A percentile compares a stretch with the other conserved stretches of the same genome.
Evolutionary conservation across 1,139 yeast species (phyloP).

Genomic region (Blastobotrys ciferrii): DNA sequence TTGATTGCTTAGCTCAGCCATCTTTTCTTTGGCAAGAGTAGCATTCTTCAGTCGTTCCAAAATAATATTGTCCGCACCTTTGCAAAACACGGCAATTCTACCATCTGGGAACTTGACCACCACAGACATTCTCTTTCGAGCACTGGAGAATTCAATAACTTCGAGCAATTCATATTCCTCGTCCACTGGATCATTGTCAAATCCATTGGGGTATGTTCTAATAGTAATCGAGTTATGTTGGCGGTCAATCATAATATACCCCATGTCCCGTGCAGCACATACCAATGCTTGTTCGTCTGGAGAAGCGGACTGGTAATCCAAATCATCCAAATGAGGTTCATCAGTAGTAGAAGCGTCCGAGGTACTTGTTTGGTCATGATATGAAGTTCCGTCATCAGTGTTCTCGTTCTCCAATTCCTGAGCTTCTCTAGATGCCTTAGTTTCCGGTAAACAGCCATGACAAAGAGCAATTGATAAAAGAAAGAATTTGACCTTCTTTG

Average conservation of each 20-base stretch:
- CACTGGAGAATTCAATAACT: slow-evolving; percentile 78
- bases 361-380: slow-evolving; percentile 27
- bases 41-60: slow-evolving; percentile 64
- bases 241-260: slow-evolving; percentile 74
- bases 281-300: slow-evolving; percentile 95
- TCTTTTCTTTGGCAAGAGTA: slow-evolving; percentile 59
- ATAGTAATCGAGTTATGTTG: slow-evolving; percentile 58
- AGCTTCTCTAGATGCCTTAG: slow-evolving; percentile 20
- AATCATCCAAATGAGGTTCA: slow-evolving; percentile 30
- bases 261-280: slow-evolving; percentile 92
- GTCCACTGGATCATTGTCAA: slow-evolving; percentile 57
- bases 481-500: slow-evolving; percentile 71
- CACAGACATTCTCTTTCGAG: slow-evolving; percentile 94
- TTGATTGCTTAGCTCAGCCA: slow-evolving; percentile 58
- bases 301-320: slow-evolving; percentile 87
- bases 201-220: slow-evolving; percentile 84
- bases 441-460: slow-evolving; percentile 81
- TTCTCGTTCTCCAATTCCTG: slow-evolving; percentile 22
- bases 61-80: slow-evolving; percentile 96
- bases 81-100: slow-evolving; percentile 76
- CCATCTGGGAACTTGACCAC: slow-evolving; percentile 75
- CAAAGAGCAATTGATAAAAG: slow-evolving; percentile 80
- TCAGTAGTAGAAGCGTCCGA: not conserved
- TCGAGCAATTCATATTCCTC: slow-evolving; percentile 76
- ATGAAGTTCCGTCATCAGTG: slow-evolving; percentile 25